Evolutionary conservation across 305 asterid genomes (phyloP), one percentile per base, ranked within the genome.

Genomic region (Rubia occidens): DNA sequence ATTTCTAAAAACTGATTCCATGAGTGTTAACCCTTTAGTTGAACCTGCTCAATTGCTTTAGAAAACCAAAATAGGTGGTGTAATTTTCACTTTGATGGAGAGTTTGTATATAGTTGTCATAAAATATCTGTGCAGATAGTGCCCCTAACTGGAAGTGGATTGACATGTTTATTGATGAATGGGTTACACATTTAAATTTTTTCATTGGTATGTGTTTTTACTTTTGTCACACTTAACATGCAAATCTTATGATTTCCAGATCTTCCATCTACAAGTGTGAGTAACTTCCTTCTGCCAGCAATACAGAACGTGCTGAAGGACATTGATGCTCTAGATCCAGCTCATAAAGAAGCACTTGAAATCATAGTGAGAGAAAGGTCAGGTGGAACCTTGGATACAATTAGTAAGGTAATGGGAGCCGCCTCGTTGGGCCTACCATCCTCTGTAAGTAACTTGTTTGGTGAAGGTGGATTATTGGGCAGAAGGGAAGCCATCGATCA

Each of bases 321-420:
- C 77, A 67, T 71, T 2, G 99, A 95, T 72, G 91, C 97, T 11
- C 90, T 95, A 26, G 99, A 95, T 81, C 99, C 99, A 75, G 99
- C 99, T 55, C 99, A 95, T 80, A 95, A 88, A 83, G 99, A 95
- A 84, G 99, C 99, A 64, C 88, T 95, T 18, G 99, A 95, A 82
- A 86, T 91, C 29, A 88, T 95, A 81, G 58, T 86, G 75, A 95
- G 83, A 83, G 99, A 95, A 78, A 78, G 99, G 77, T 91, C 96
- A 3, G 93, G 96, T 21, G 96, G 96, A 63, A 83, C 96, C 1
- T 79, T 90, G 7, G 99, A 94, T 64, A 72, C 96, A 11, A 70
- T 91, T 26, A 90, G 96, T 70, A 95, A 95, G 81, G 97, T 86
- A 80, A 91, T 95, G 97, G 99, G 99, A 85, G 88, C 79, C 97